Percentiles rank a stretch among this genome's conserved stretches.
phyloP scores from a whole-genome alignment of 2,329 filamentous ascomycete genomes.

The Ophiostoma pallidulum region DNA sequence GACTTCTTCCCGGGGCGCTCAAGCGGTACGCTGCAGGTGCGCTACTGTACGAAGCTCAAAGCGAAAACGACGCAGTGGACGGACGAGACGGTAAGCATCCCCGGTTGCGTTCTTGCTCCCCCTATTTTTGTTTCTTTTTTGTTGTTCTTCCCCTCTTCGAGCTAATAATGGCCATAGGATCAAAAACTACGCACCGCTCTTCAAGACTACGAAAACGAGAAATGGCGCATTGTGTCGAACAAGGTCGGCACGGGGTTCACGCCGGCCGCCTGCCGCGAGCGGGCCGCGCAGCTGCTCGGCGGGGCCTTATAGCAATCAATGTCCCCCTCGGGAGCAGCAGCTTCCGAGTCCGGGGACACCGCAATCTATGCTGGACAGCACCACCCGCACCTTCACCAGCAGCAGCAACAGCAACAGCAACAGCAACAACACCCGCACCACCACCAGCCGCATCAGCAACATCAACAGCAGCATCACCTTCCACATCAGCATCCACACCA shows the following conservation, averaged over 20 bases:
- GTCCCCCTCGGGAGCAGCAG: slow-evolving; percentile 39
- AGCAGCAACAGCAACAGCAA: slow-evolving; percentile 1
- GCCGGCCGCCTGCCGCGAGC: slow-evolving; percentile 75
- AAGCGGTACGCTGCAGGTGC: slow-evolving; percentile 82
- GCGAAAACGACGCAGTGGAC: slow-evolving; percentile 91
- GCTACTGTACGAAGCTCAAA: slow-evolving; percentile 91
- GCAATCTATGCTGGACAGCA: slow-evolving; percentile 27
- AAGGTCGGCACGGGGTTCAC: slow-evolving; percentile 89
- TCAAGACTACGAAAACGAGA: slow-evolving; percentile 81
- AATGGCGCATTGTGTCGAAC: slow-evolving; percentile 84
- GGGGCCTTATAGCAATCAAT: slow-evolving; percentile 47
- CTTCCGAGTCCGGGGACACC: slow-evolving; percentile 38
- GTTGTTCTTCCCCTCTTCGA: background rate
- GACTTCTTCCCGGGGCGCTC: slow-evolving; percentile 91
- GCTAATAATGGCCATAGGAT: slow-evolving; percentile 42
- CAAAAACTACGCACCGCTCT: slow-evolving; percentile 67
- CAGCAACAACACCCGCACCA: slow-evolving; percentile 2
- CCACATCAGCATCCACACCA: background rate
- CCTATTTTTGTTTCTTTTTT: slow-evolving; percentile 23
- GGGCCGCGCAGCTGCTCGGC: slow-evolving; percentile 53
- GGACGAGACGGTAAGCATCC: slow-evolving; percentile 79
- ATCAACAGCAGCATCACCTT: slow-evolving; percentile 3
- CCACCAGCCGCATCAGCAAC: background rate
- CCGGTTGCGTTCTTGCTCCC: no score
- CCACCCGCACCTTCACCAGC: slow-evolving; percentile 18